Evolutionary conservation across 805 yeast species (phyloP), one percentile per base, ranked within the genome.

Genomic region (Yamadazyma sp.): DNA sequence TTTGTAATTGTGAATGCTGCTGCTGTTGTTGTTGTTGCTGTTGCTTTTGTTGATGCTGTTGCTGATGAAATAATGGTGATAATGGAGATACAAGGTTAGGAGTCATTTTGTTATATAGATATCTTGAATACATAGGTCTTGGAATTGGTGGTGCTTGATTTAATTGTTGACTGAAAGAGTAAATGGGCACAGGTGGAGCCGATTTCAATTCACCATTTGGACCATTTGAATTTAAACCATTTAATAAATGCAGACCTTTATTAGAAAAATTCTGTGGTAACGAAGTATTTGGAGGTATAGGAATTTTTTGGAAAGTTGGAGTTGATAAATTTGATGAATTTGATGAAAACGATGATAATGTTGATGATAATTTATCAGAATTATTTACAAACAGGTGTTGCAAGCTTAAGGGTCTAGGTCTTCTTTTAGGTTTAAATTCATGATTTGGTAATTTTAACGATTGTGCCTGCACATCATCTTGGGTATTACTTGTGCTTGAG

Each of bases 341-440:
- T 5, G 43, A 39, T 7, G 42, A 32, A 27, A 40, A 33, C 20
- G 40, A 38, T 12, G 42, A 40, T 17, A 43, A 24, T n/a, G 44
- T 35, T 16, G 42, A 28, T 9, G 42, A 38, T 10, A 43, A 27
- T 20, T 40, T 43, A 31, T 43, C 47, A 9, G 48, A 38, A 23
- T 50, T 52, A 18, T 49, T 49, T 18, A 52, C 41, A 39, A 50
- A 53, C 13, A 67, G 56, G 38, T 59, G 63, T 40, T 49, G 61
- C 29, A 66, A 55, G 10, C 65, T 40, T 30, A 66, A 49, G 5
- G 71, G 73, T 26, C 60, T 43, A 11, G 71, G 71, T 36, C 73
- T 54, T 34, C 64, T 46, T 39, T 60, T 63, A 5, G 68, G 68
- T 40, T 62, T 66, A 43, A 54, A 60, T 12, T 13, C 16, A 24